These are phyloP conservation scores for Xylaria hypoxylon DNA, from an alignment of 2,329 filamentous ascomycete genomes.

Conservation along the genomic window DNA sequence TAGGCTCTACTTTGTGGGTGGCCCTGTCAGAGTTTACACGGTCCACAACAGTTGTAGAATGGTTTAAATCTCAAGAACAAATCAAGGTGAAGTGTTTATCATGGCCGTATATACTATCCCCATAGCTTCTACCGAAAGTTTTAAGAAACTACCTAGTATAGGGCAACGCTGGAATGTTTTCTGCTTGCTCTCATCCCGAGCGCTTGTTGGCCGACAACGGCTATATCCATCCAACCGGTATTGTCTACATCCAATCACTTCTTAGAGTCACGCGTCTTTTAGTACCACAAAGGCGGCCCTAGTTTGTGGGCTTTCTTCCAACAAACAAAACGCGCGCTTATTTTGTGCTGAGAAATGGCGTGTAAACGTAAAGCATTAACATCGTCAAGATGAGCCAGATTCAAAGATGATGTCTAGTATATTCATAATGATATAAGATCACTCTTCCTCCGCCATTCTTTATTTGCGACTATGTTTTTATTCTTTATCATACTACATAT, in stretches of 20 bases:
- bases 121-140: neutral
- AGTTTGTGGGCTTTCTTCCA: neutral
- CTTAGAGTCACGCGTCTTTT: neutral
- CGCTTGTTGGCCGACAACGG: neutral
- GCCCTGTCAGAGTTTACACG: no score
- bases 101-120: neutral
- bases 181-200: slow-evolving; percentile 4
- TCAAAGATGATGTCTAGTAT: neutral
- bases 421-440: neutral
- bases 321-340: slow-evolving; percentile 11
- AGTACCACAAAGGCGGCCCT: neutral
- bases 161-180: neutral
- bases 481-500: neutral
- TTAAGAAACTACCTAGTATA: neutral
- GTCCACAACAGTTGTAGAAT: no score
- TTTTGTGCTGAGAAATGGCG: neutral
- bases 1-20: no score
- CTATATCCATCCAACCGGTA: slow-evolving; percentile 2
- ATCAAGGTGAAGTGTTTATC: neutral
- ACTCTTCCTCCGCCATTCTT: neutral
- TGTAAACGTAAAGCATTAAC: neutral
- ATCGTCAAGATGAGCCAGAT: neutral
- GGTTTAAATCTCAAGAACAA: no score
- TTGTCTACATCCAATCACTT: neutral
- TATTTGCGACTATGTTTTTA: neutral